phyloP scores from a whole-genome alignment of 352 stramenopile species.

The Globisporangium nunn region DNA sequence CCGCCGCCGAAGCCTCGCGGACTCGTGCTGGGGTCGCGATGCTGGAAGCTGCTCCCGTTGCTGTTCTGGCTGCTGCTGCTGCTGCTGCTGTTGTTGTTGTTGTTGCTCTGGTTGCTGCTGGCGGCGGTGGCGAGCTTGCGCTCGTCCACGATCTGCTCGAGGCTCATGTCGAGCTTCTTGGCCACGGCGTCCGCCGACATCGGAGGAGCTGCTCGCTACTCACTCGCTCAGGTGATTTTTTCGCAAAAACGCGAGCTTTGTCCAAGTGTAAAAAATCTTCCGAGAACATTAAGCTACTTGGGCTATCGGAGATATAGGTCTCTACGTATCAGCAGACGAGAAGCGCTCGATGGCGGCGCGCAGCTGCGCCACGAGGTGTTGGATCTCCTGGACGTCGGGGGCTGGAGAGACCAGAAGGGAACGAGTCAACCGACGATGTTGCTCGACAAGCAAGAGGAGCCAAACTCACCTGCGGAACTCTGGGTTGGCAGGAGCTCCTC shows the following conservation, averaged over 20 bases:
- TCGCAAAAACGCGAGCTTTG: too few species aligned
- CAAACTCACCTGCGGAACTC: slow-evolving; percentile 5
- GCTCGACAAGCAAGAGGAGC: too few species aligned
- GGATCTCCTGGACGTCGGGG: slow-evolving; percentile 32
- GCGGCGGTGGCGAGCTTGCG: slow-evolving; percentile 18
- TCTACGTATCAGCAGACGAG: slow-evolving; percentile 2
- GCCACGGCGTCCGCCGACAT: slow-evolving; percentile 28
- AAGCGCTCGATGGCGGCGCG: slow-evolving; percentile 23
- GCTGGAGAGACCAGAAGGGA: slow-evolving; percentile 9
- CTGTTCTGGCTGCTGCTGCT: neutral
- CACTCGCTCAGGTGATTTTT: neutral
- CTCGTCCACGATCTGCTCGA: slow-evolving; percentile 60
- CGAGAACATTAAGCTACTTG: too few species aligned
- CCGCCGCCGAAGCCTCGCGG: slow-evolving; percentile 12
- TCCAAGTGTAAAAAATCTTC: neutral
- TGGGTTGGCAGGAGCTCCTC: slow-evolving; percentile 10
- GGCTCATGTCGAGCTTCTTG: slow-evolving; percentile 70
- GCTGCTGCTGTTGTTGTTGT: neutral
- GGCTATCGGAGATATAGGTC: neutral
- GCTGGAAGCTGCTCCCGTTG: slow-evolving; percentile 3
- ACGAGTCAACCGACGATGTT: neutral
- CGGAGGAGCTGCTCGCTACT: too few species aligned
- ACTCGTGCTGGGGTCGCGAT: slow-evolving; percentile 2
- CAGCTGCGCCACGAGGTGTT: slow-evolving; percentile 26
- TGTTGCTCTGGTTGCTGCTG: neutral